Base-by-base conservation (phyloP, 2,329 filamentous ascomycete species). In the Endocalyx cinctus region DNA sequence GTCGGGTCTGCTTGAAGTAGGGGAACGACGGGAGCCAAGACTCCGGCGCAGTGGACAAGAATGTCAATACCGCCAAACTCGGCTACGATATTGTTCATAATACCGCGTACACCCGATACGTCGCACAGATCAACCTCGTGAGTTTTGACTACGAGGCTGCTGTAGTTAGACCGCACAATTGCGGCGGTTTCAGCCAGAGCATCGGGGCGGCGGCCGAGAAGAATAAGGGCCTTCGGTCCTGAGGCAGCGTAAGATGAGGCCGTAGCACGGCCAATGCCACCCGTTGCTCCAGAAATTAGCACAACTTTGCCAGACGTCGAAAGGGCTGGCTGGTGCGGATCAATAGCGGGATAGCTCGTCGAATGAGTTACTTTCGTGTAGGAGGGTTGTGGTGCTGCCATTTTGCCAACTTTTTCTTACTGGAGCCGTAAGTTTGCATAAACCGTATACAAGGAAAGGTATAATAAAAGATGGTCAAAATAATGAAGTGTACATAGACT, bases 31-130 rank as follows among this genome's bases (percentile, higher is more conserved):
- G 39, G 37, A 5, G 39, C 36, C 17, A 48, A 29, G 31, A 39
- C 44, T 1, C 50, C 52, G 8, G 55, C 58, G 35, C 60, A 55
- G 28, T 58, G 52, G 10, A 61, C 55, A 10, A 58, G 55, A 28
- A 69, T 54, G 14, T 59, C 59, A 25, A 62, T 47, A 33, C 58
- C 62, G 4, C 61, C 46, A 10, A 37, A 34, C 25, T 41, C 34
- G 17, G 30, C 10, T 10, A 27, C 34, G 16, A 51, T 35, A 29
- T 30, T 33, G 25, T 43, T 33, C 29, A 54, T 40, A n/a, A 40
- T 37, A 27, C 42, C 38, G 10, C 47, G 36, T n/a, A 46, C 39
- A 33, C 38, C 50, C 17, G 38, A 29, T 14, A 33, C 39, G 23
- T 47, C 41, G 34, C 40, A 33, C 17, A 54, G 37, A 29, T 52